A percentile compares a stretch with the other conserved stretches of the same genome.
phyloP scores from a whole-genome alignment of 2,329 filamentous ascomycete species.

The Epichloe elymi region DNA sequence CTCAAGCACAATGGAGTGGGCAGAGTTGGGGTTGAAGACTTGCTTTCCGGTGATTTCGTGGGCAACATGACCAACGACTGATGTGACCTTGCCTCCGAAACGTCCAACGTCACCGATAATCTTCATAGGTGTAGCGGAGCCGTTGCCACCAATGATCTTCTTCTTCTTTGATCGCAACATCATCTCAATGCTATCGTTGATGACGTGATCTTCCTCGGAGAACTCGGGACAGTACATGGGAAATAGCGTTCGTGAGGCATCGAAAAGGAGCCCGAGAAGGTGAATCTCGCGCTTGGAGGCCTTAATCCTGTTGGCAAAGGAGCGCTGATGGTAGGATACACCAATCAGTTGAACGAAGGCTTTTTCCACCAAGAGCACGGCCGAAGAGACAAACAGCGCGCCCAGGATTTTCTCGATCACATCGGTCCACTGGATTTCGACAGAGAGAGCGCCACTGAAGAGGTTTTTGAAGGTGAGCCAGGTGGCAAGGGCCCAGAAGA shows the following conservation, averaged over 20 bases:
- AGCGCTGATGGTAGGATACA: slow-evolving; percentile 74
- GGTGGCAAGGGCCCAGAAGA: slow-evolving; percentile 53
- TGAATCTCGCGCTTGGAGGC: slow-evolving; percentile 78
- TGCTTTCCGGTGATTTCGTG: slow-evolving; percentile 92
- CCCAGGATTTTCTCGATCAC: slow-evolving; percentile 52
- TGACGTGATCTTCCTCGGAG: slow-evolving; percentile 78
- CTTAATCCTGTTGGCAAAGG: slow-evolving; percentile 72
- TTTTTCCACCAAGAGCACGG: slow-evolving; percentile 65
- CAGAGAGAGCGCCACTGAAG: slow-evolving; percentile 22
- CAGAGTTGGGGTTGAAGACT: slow-evolving; percentile 83
- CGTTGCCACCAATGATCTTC: slow-evolving; percentile 28
- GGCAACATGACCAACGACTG: slow-evolving; percentile 83
- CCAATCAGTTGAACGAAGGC: slow-evolving; percentile 70
- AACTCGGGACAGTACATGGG: slow-evolving; percentile 90
- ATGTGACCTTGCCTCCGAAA: slow-evolving; percentile 85
- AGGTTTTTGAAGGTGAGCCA: slow-evolving; percentile 49
- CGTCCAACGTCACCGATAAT: slow-evolving; percentile 67
- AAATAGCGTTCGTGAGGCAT: slow-evolving; percentile 78
- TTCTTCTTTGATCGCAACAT: slow-evolving; percentile 44
- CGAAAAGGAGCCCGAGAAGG: slow-evolving; percentile 74
- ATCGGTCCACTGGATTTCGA: slow-evolving; percentile 37
- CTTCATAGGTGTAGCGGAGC: slow-evolving; percentile 63
- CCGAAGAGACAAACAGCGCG: slow-evolving; percentile 52
- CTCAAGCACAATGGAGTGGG: slow-evolving; percentile 79
- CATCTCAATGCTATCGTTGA: slow-evolving; percentile 70